Evolutionary conservation across 441 rosid species (phyloP), one percentile per base, ranked within the genome.

Genomic region (Adansonia grandidieri): DNA sequence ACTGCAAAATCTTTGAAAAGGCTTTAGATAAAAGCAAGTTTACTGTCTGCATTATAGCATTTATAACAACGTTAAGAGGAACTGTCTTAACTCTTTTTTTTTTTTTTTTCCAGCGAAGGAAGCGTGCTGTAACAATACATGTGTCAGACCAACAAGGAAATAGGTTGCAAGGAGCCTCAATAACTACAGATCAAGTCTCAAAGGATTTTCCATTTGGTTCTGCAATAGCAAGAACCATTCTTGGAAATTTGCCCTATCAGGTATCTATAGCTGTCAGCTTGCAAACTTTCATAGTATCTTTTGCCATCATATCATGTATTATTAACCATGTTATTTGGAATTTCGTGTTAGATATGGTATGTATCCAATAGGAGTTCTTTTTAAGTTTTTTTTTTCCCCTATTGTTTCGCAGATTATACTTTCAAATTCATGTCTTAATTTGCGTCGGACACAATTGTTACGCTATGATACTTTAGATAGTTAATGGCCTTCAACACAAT

Each of bases 191-290:
- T 20, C 96, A 95, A 77, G 79, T 91, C 85, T 87, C 92, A 0
- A 93, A 85, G 78, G 97, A 90, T 78, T 93, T 93, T 83, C 98
- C 95, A 2, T 73, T 91, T 79, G 97, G 98, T 24, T 92, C 97
- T 37, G 90, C 98, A 50, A 90, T 93, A 67, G 88, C 98, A 50
- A 87, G 80, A 32, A 88, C 92, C 71, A 92, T 93, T 74, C 86
- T 92, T 0, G 93, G 92, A 56, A 90, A 95, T 84, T 66, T 61
- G 57, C 85, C 88, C 4, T 95, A 95, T 78, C 97, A 90, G 88
- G 97, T 89, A 84, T 77, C 67, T 64, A 73, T 48, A 40, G 44
- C 44, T 40, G 8, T 8, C 50, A 14, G 15, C 15, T 71, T 22
- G 1, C 50, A 19, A 65, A 54, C 15, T n/a, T 72, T 58, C n/a